Conservation (phyloP, 2,329 filamentous ascomycete genomes). For the Zasmidium angulare region DNA sequence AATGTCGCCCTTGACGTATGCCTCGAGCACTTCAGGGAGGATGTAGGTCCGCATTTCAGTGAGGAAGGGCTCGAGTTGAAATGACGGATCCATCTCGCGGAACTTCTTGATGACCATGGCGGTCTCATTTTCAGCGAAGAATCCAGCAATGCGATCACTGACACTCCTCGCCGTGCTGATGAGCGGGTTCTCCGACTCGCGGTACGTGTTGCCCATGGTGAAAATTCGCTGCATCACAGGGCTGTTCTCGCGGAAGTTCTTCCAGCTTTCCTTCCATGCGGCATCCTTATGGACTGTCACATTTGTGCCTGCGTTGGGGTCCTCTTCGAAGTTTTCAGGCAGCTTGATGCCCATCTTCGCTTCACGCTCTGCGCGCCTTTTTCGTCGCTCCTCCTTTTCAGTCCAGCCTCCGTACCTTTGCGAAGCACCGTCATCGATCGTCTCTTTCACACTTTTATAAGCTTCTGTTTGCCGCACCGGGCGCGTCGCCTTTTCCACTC, state of each 20-base stretch:
- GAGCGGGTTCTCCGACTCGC: constrained; percentile 95
- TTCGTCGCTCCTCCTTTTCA: constrained; percentile 90
- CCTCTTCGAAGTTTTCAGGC: constrained; percentile 69
- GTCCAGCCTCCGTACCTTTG: constrained; percentile 95
- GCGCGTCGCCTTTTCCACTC: constrained; percentile 89
- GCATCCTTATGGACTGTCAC: constrained; percentile 95
- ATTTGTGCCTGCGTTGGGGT: constrained; percentile 92
- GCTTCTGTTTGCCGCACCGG: constrained; percentile 93
- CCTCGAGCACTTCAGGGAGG: constrained; percentile 92
- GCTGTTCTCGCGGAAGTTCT: constrained; percentile 87
- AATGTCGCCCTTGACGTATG: constrained; percentile 93
- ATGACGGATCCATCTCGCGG: constrained; percentile 89
- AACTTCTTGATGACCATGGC: constrained; percentile 98
- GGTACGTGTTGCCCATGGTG: constrained; percentile 80
- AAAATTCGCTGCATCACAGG: constrained; percentile 87
- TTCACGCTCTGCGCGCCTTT: constrained; percentile 72
- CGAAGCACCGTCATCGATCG: constrained; percentile 95
- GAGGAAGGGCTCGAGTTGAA: constrained; percentile 93
- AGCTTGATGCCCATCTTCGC: constrained; percentile 46
- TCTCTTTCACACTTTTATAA: constrained; percentile 88
- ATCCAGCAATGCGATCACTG: constrained; percentile 86
- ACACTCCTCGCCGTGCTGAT: constrained; percentile 92
- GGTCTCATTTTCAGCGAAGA: constrained; percentile 98
- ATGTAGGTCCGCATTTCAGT: constrained; percentile 97
- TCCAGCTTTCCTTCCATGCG: constrained; percentile 98